Evolutionary conservation across 306 rosid genomes (phyloP).

Genomic region (Fagus sylvatica): DNA sequence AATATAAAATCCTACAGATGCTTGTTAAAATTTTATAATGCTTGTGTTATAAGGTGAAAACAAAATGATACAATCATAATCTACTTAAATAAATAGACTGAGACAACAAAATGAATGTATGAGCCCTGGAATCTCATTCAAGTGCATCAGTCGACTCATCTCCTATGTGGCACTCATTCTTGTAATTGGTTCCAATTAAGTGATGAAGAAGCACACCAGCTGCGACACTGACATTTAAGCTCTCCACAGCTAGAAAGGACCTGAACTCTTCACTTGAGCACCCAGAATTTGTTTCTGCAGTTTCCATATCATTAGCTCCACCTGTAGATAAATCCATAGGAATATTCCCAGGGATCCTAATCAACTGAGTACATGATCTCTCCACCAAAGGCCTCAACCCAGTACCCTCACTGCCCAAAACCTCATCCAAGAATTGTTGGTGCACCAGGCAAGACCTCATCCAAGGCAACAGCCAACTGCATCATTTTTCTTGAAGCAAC

Average conservation of each 20-base stretch:
- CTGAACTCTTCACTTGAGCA: conserved; percentile 59
- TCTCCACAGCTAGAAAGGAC: conserved; percentile 91
- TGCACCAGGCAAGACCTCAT: conserved; percentile 56
- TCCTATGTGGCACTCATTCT: conserved; percentile 23
- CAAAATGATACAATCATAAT: background rate
- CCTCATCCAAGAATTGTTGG: conserved; percentile 93
- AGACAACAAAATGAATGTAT: background rate
- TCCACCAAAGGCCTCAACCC: conserved; percentile 95
- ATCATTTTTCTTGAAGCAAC: conserved; percentile 70
- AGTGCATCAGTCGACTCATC: conserved; percentile 26
- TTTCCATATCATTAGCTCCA: conserved; percentile 46
- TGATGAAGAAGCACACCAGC: conserved; percentile 98
- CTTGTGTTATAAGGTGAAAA: background rate
- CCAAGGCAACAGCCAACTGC: conserved; percentile 67
- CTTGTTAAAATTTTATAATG: background rate
- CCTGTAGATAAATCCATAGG: conserved; percentile 38
- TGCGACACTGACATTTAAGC: conserved; percentile 95
- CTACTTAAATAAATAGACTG: background rate
- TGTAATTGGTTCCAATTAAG: conserved; percentile 51
- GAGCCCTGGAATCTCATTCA: conserved; percentile 30
- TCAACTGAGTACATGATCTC: conserved; percentile 83
- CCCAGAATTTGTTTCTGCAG: conserved; percentile 28
- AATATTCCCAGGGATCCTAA: conserved; percentile 68
- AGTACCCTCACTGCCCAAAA: conserved; percentile 92
- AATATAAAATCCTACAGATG: background rate